Conservation (phyloP, 805 yeast species). For the Yarrowia sp. region DNA sequence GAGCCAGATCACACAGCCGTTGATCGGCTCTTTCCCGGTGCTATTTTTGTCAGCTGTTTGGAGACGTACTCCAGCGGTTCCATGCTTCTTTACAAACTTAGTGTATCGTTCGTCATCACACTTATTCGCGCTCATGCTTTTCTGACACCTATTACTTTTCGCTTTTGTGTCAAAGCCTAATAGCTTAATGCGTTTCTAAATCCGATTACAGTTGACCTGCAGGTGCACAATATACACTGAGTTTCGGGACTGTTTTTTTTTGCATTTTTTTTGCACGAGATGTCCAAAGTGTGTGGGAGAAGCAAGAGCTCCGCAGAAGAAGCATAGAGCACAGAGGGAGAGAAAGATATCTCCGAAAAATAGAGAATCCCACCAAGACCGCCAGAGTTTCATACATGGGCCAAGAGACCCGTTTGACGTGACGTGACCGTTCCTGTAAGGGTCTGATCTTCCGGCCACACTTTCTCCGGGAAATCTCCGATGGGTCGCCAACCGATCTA, state of each 20-base stretch:
- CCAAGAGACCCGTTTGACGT: not conserved
- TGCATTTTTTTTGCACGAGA: slow-evolving; percentile 3
- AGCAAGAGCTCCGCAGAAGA: not conserved
- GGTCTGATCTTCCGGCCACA: not conserved
- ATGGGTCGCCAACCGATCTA: not conserved
- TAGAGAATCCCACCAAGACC: not conserved
- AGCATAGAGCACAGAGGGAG: not conserved
- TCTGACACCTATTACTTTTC: not conserved
- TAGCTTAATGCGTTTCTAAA: not conserved
- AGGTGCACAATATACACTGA: slow-evolving; percentile 1
- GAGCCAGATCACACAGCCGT: too few species aligned
- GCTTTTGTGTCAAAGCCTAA: not conserved
- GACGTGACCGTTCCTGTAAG: not conserved
- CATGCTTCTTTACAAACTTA: not conserved
- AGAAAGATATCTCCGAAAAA: not conserved
- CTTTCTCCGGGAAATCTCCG: slow-evolving; percentile 21
- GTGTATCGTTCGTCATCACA: slow-evolving; percentile 1
- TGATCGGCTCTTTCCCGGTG: not conserved
- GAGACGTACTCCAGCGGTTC: too few species aligned
- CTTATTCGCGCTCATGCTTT: slow-evolving; percentile 11
- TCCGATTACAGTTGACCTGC: not conserved
- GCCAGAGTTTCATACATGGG: not conserved
- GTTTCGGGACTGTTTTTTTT: slow-evolving; percentile 7
- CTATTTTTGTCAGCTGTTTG: not conserved
- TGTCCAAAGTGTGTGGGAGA: not conserved